phyloP scores from a whole-genome alignment of 1,284 basidiomycete genomes.

The Ganoderma leucocontextum region DNA sequence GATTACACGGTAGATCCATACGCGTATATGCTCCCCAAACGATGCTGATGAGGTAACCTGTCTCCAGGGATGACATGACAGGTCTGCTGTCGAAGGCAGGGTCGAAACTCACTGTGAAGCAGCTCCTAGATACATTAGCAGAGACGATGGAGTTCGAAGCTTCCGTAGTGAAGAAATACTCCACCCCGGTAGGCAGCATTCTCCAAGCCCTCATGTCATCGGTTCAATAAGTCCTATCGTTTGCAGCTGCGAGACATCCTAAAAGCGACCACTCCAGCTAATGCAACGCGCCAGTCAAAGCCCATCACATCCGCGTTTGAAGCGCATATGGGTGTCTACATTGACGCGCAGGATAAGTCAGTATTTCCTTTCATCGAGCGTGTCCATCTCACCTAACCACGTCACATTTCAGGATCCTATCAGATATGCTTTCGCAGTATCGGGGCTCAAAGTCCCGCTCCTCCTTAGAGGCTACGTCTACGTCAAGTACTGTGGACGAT shows the following conservation, averaged over 20 bases:
- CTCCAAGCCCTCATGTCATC: not conserved
- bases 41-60: not conserved
- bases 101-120: constrained; percentile 76
- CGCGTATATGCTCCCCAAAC: not conserved
- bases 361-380: constrained; percentile 32
- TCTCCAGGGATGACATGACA: constrained; percentile 72
- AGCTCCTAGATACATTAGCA: constrained; percentile 86
- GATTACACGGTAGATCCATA: constrained; percentile 72
- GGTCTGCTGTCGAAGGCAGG: constrained; percentile 73
- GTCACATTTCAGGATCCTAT: constrained; percentile 60
- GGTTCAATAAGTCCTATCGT: constrained; percentile 15
- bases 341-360: constrained; percentile 95
- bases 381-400: constrained; percentile 7
- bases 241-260: constrained; percentile 65
- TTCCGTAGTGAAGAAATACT: constrained; percentile 82
- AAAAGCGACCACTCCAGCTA: constrained; percentile 55
- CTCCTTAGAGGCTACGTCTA: constrained; percentile 68
- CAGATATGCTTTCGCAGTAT: constrained; percentile 85
- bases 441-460: constrained; percentile 70
- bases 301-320: constrained; percentile 91
- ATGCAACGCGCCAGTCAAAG: constrained; percentile 58
- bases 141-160: constrained; percentile 88
- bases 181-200: constrained; percentile 65
- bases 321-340: constrained; percentile 90
- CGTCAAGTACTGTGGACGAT: constrained; percentile 51